These are phyloP conservation scores for Colletotrichum sp. DNA, from an alignment of 2,329 filamentous ascomycete species.

Conservation along the genomic window DNA sequence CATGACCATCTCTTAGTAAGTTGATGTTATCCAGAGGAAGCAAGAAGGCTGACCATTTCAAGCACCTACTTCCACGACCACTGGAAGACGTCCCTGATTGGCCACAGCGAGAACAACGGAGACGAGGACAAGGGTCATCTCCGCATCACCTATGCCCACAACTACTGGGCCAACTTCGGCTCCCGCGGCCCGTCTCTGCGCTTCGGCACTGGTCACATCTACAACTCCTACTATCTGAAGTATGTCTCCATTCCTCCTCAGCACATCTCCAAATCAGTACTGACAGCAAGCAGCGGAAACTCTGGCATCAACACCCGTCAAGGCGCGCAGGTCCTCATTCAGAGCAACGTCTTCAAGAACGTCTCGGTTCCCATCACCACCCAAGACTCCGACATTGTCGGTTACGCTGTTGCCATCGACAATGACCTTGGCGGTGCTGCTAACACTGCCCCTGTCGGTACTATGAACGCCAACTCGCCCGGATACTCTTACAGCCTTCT, in stretches of 20 bases:
- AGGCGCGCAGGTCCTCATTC: constrained; percentile 57
- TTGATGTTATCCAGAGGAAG: too few relatives aligned
- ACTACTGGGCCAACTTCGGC: constrained; percentile 65
- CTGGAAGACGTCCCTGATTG: constrained; percentile 67
- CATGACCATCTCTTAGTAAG: constrained; percentile 41
- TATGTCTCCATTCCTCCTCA: not conserved
- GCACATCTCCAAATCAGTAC: not conserved
- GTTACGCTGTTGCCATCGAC: constrained; percentile 10
- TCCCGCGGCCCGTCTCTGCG: constrained; percentile 63
- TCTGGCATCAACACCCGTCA: constrained; percentile 60
- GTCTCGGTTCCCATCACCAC: constrained; percentile 36
- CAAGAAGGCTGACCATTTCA: too few relatives aligned
- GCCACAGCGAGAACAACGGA: constrained; percentile 64
- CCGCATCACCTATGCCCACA: constrained; percentile 64
- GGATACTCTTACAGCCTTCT: constrained; percentile 47
- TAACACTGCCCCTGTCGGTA: constrained; percentile 34
- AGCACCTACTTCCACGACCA: constrained; percentile 49
- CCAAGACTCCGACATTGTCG: constrained; percentile 11
- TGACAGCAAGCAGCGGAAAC: constrained; percentile 27
- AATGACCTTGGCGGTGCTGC: constrained; percentile 12
- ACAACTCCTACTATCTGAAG: constrained; percentile 45
- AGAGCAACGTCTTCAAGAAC: constrained; percentile 45
- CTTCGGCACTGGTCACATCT: constrained; percentile 64
- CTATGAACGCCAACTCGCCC: constrained; percentile 54
- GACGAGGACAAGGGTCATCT: constrained; percentile 63